Evolutionary conservation across 2,329 filamentous ascomycete species (phyloP).

Genomic region (Fusarium sororula): DNA sequence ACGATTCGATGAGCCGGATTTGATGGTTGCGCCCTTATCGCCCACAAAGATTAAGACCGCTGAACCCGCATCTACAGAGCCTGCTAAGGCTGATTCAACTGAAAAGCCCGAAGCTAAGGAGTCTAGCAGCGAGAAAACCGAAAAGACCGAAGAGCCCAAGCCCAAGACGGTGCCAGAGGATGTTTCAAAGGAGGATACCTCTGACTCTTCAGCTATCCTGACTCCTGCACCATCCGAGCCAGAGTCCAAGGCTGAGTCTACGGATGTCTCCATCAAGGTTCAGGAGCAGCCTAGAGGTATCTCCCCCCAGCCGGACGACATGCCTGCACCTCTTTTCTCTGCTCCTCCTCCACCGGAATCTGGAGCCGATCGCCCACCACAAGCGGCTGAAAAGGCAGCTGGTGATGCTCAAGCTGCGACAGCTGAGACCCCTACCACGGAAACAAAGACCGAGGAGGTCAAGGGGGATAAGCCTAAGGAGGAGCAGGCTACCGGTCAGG

Average conservation of each 20-base stretch:
- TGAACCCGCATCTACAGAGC: slow-evolving; percentile 35
- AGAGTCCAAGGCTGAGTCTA: slow-evolving; percentile 26
- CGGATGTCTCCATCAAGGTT: slow-evolving; percentile 16
- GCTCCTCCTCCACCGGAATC: slow-evolving; percentile 43
- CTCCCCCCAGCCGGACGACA: slow-evolving; percentile 71
- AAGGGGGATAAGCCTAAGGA: slow-evolving; percentile 10
- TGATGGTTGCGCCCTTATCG: slow-evolving; percentile 67
- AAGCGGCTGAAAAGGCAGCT: slow-evolving; percentile 26
- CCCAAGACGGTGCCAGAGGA: background rate
- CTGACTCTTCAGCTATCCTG: slow-evolving; percentile 34
- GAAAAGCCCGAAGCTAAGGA: slow-evolving; percentile 26
- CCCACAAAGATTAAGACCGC: slow-evolving; percentile 53
- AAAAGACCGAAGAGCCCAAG: slow-evolving; percentile 5
- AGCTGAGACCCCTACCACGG: background rate
- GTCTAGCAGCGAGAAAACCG: background rate
- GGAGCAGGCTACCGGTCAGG: slow-evolving; percentile 24
- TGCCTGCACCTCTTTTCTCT: slow-evolving; percentile 69
- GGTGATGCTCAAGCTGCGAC: slow-evolving; percentile 1
- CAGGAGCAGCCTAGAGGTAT: slow-evolving; percentile 43
- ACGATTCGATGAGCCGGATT: slow-evolving; percentile 64
- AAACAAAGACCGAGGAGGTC: slow-evolving; percentile 1
- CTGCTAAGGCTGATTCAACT: slow-evolving; percentile 12
- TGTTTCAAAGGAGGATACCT: slow-evolving; percentile 18
- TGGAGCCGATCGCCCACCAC: slow-evolving; percentile 38
- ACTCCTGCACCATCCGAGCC: slow-evolving; percentile 39